phyloP scores from a whole-genome alignment of 352 stramenopile genomes.

The Pythium pyrilobum region DNA sequence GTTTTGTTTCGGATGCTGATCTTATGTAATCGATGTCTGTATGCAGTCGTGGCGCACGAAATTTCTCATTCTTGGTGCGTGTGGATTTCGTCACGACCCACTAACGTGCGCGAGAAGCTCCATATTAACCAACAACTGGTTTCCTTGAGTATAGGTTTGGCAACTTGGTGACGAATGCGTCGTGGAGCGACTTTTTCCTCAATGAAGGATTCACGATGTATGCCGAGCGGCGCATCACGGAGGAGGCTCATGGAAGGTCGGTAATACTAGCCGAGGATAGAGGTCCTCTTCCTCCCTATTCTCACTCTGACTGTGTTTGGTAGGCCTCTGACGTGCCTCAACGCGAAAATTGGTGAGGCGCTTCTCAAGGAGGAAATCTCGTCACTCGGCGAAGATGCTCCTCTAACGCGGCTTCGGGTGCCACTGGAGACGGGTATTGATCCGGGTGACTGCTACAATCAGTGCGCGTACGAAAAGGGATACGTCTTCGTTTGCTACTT shows the following conservation, averaged over 20 bases:
- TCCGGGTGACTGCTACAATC: constrained; percentile 77
- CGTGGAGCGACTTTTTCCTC: constrained; percentile 86
- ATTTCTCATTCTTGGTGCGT: constrained; percentile 76
- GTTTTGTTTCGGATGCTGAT: too few species aligned
- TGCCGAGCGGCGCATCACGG: constrained; percentile 64
- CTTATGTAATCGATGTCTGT: not conserved
- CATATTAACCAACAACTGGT: not conserved
- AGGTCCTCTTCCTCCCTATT: not conserved
- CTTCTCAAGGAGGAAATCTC: constrained; percentile 64
- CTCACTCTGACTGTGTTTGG: not conserved
- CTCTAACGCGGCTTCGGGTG: constrained; percentile 63
- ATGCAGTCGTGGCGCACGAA: constrained; percentile 67
- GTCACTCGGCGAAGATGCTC: constrained; percentile 58
- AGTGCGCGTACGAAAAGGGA: constrained; percentile 79
- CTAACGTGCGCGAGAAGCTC: too few species aligned
- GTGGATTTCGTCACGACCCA: too few species aligned
- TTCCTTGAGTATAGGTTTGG: constrained; percentile 43
- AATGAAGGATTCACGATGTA: constrained; percentile 90
- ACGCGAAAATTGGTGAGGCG: constrained; percentile 67
- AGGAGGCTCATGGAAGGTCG: constrained; percentile 60
- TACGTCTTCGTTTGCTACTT: constrained; percentile 78
- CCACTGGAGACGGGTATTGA: constrained; percentile 72
- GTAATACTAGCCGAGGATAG: constrained; percentile 5
- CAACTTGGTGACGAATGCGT: constrained; percentile 79
- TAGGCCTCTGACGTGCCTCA: constrained; percentile 59